Evolutionary conservation across 2,329 filamentous ascomycete genomes (phyloP).

Genomic region (Penicillium verrucosum): DNA sequence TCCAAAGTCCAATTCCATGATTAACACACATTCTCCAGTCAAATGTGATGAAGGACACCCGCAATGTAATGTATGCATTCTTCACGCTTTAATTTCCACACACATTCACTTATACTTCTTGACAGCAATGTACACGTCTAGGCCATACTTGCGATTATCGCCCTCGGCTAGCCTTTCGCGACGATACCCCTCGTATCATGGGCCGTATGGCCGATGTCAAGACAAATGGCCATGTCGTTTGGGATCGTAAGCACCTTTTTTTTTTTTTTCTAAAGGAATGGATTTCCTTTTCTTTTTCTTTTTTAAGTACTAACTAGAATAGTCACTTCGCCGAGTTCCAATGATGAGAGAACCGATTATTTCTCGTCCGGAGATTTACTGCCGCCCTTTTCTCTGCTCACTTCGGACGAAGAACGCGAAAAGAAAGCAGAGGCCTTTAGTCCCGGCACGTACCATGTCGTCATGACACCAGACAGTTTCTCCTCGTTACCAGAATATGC

Average conservation of each 20-base stretch:
- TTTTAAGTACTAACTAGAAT: slow-evolving; percentile 12
- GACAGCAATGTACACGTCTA: slow-evolving; percentile 53
- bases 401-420: slow-evolving; percentile 57
- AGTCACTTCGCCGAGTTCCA: slow-evolving; percentile 31
- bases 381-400: slow-evolving; percentile 53
- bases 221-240: slow-evolving; percentile 51
- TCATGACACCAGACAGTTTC: slow-evolving; percentile 56
- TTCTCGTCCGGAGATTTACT: slow-evolving; percentile 45
- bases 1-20: slow-evolving; percentile 1
- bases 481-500: slow-evolving; percentile 51
- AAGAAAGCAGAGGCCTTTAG: slow-evolving; percentile 51
- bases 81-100: background rate
- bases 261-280: background rate
- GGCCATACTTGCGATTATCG: slow-evolving; percentile 58
- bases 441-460: slow-evolving; percentile 56
- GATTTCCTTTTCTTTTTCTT: background rate
- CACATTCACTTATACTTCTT: slow-evolving; percentile 7
- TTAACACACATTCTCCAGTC: slow-evolving; percentile 35
- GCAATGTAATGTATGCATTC: slow-evolving; percentile 49
- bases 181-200: slow-evolving; percentile 52
- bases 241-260: slow-evolving; percentile 50
- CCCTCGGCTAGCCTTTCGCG: slow-evolving; percentile 53
- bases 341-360: slow-evolving; percentile 27
- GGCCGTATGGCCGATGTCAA: slow-evolving; percentile 53
- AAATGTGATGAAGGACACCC: slow-evolving; percentile 58